Evolutionary conservation across 768 basidiomycete species (phyloP).

Genomic region (Rhodocollybia butyracea): DNA sequence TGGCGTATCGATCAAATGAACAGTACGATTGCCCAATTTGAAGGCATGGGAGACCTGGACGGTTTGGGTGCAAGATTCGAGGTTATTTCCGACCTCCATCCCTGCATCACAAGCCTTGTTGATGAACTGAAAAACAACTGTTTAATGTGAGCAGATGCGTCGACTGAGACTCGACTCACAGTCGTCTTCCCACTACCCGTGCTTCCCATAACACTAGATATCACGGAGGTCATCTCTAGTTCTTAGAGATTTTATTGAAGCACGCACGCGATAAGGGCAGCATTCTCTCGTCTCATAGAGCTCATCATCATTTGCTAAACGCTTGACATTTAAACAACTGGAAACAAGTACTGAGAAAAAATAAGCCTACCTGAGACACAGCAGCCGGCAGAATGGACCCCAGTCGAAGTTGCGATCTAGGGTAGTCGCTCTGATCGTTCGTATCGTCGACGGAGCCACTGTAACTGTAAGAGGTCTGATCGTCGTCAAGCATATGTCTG

Average conservation of each 20-base stretch:
- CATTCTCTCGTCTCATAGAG: not conserved
- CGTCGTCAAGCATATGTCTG: too few species aligned
- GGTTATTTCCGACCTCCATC: conserved; percentile 31
- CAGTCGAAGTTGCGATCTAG: too few species aligned
- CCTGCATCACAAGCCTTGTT: conserved; percentile 33
- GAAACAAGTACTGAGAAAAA: too few species aligned
- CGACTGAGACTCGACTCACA: conserved; percentile 5
- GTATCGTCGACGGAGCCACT: too few species aligned
- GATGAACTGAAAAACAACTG: conserved; percentile 30
- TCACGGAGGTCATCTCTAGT: not conserved
- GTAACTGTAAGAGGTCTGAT: too few species aligned
- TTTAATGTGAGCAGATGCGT: not conserved
- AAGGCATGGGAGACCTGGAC: conserved; percentile 28
- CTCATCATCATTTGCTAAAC: too few species aligned
- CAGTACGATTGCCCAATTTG: conserved; percentile 23
- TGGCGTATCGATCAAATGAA: conserved; percentile 39
- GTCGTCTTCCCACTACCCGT: conserved; percentile 16
- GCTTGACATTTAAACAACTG: too few species aligned
- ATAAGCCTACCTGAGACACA: too few species aligned
- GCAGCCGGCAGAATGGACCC: too few species aligned
- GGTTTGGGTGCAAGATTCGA: conserved; percentile 35
- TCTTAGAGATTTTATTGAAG: too few species aligned
- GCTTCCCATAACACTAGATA: conserved; percentile 12
- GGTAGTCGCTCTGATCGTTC: too few species aligned
- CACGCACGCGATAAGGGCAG: not conserved